These are phyloP conservation scores for Beauveria varroae DNA, from an alignment of 2,329 filamentous ascomycete genomes.

Conservation along the genomic window DNA sequence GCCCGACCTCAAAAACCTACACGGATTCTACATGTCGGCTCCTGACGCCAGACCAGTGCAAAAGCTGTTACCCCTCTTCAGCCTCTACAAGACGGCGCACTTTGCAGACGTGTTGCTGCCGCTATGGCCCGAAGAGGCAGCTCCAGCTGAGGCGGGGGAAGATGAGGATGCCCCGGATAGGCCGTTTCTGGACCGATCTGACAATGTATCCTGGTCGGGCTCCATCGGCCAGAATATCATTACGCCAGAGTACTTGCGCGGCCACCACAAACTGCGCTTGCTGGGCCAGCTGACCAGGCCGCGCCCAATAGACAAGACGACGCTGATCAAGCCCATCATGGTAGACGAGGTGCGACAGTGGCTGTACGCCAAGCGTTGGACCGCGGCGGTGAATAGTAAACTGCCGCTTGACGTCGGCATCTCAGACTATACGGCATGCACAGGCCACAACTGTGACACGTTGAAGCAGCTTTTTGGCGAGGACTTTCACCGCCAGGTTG, in stretches of 20 bases:
- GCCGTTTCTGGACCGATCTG: conserved; percentile 53
- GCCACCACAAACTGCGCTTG: conserved; percentile 63
- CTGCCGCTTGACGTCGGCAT: conserved; percentile 53
- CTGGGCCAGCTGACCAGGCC: conserved; percentile 61
- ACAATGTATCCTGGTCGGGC: conserved; percentile 69
- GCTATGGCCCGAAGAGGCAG: conserved; percentile 39
- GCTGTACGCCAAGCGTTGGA: conserved; percentile 28
- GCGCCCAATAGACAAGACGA: conserved; percentile 38
- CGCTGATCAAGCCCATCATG: conserved; percentile 51
- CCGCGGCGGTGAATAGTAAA: conserved; percentile 44
- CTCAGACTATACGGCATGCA: conserved; percentile 49
- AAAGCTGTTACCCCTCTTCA: conserved; percentile 66
- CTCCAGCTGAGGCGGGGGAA: conserved; percentile 28
- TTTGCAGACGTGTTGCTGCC: conserved; percentile 76
- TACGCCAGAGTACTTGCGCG: conserved; percentile 49
- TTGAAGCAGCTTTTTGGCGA: conserved; percentile 24
- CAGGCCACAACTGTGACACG: conserved; percentile 31
- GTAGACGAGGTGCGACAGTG: conserved; percentile 39
- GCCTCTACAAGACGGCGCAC: conserved; percentile 61
- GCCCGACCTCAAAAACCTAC: conserved; percentile 65
- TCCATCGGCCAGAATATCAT: conserved; percentile 49
- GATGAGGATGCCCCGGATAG: conserved; percentile 16
- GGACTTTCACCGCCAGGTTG: conserved; percentile 13
- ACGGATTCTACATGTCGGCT: conserved; percentile 64
- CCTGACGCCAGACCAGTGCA: conserved; percentile 54